Percentiles rank a stretch among this genome's conserved stretches.
Conservation (phyloP, 345 rosid genomes). For the Syzygium grande region DNA sequence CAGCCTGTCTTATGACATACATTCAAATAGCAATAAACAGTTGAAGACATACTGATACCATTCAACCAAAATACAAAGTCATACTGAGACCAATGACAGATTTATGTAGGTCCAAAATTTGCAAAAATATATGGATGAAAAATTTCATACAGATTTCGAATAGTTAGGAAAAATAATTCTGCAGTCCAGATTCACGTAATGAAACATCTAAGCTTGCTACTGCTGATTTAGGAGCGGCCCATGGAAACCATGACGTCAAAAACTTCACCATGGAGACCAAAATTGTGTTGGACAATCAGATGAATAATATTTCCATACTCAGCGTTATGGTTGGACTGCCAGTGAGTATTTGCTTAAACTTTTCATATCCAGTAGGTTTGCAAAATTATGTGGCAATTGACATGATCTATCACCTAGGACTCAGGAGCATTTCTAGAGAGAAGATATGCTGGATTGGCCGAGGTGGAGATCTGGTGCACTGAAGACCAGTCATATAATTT, state of each 20-base stretch:
- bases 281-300: constrained; percentile 30
- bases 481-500: constrained; percentile 21
- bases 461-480: constrained; percentile 31
- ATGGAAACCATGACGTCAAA: constrained; percentile 51
- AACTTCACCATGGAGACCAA: constrained; percentile 35
- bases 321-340: constrained; percentile 90
- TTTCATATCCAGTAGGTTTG: neutral
- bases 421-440: constrained; percentile 76
- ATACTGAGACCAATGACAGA: neutral
- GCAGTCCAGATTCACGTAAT: neutral
- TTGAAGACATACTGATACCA: neutral
- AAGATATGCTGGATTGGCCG: constrained; percentile 35
- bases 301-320: constrained; percentile 63
- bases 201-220: neutral
- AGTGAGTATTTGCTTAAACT: constrained; percentile 20
- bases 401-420: constrained; percentile 31
- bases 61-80: neutral
- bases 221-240: constrained; percentile 47
- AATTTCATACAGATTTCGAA: neutral
- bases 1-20: neutral
- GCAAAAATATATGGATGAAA: neutral
- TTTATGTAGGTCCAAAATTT: neutral
- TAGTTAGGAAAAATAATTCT: neutral
- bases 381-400: neutral
- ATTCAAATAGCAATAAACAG: neutral